Conservation (phyloP, 495 filamentous ascomycete genomes). For the Hamigera avellanea region DNA sequence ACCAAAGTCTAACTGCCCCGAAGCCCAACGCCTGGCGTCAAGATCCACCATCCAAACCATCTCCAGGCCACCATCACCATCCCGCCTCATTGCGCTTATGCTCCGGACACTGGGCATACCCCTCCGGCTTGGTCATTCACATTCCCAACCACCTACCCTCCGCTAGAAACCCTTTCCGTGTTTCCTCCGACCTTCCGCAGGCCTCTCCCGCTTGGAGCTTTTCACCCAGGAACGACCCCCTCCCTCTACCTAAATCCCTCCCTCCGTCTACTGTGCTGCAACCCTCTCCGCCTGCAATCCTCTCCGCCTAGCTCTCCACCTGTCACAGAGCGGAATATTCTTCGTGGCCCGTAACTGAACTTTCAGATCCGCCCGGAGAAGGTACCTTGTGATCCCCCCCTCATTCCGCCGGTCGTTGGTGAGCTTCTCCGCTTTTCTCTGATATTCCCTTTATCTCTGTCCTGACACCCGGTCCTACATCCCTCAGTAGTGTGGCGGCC, state of each 20-base stretch:
- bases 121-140: neutral
- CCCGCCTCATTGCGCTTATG: too few relatives aligned
- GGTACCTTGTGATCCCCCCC: neutral
- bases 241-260: neutral
- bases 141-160: neutral
- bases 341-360: too few relatives aligned
- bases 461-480: constrained; percentile 10
- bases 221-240: neutral
- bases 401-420: constrained; percentile 8
- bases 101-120: too few relatives aligned
- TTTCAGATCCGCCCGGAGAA: too few relatives aligned
- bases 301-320: too few relatives aligned
- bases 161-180: neutral
- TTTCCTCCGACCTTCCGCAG: neutral
- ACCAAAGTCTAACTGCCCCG: too few relatives aligned
- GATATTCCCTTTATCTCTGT: constrained; percentile 4
- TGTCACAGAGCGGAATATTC: too few relatives aligned
- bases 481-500: constrained; percentile 7
- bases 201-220: constrained; percentile 9
- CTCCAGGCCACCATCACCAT: constrained; percentile 5
- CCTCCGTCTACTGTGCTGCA: neutral
- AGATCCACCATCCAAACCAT: constrained; percentile 22
- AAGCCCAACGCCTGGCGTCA: constrained; percentile 12
- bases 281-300: too few relatives aligned
- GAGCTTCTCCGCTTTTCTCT: constrained; percentile 6